These are phyloP conservation scores for Schizothecium vesticola DNA, from an alignment of 495 filamentous ascomycete species.

Conservation along the genomic window DNA sequence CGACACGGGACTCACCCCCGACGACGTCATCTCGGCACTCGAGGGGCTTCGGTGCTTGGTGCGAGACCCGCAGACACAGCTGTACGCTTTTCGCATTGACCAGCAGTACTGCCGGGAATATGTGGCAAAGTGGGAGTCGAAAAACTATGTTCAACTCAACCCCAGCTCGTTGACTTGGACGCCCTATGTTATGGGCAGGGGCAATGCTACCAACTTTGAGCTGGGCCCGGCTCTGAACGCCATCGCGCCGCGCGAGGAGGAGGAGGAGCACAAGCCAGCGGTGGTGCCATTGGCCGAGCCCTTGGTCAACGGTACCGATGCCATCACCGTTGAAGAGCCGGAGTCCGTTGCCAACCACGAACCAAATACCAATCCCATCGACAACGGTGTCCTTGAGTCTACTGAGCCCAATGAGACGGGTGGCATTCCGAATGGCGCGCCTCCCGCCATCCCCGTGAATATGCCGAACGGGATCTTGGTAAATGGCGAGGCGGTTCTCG, in stretches of 20 bases:
- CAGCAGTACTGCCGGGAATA: constrained; percentile 75
- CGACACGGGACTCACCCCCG: constrained; percentile 89
- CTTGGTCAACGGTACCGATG: constrained; percentile 31
- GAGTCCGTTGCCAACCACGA: constrained; percentile 19
- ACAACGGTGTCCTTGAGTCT: constrained; percentile 35
- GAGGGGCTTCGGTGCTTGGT: constrained; percentile 86
- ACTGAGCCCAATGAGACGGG: constrained; percentile 37
- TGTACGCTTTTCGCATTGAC: constrained; percentile 85
- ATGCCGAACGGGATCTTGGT: constrained; percentile 22
- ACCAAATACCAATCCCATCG: constrained; percentile 15
- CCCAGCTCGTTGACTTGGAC: constrained; percentile 83
- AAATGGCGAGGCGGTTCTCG: constrained; percentile 9
- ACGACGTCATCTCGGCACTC: constrained; percentile 89
- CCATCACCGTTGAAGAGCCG: constrained; percentile 4
- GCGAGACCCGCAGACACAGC: constrained; percentile 78
- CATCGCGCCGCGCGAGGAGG: constrained; percentile 78
- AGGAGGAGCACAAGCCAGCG: constrained; percentile 45
- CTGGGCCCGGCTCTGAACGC: constrained; percentile 76
- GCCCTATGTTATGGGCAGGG: constrained; percentile 93
- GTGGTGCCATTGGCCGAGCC: constrained; percentile 24
- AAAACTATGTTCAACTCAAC: constrained; percentile 80
- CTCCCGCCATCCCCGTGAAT: not conserved
- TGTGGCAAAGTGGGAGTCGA: constrained; percentile 78
- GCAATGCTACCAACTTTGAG: constrained; percentile 78
- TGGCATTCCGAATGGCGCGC: not conserved